phyloP scores from a whole-genome alignment of 2,329 filamentous ascomycete genomes.

The Fusarium transvaalense region DNA sequence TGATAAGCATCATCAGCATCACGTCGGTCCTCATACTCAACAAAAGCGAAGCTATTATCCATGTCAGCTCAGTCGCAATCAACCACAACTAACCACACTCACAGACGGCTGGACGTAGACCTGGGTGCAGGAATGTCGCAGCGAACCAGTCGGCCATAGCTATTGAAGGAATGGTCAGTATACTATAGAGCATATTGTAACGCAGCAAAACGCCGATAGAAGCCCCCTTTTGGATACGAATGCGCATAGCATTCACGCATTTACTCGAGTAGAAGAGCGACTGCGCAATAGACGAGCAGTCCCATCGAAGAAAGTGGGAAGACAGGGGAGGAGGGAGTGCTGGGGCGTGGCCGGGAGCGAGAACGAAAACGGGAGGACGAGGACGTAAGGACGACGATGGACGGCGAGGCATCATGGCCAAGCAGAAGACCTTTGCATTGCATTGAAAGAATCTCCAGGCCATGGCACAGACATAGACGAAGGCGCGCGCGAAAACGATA shows the following conservation, averaged over 20 bases:
- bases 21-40: conserved; percentile 98
- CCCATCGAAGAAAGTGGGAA: conserved; percentile 46
- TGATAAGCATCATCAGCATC: conserved; percentile 99
- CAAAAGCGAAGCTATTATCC: conserved; percentile 84
- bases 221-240: conserved; percentile 46
- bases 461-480: conserved; percentile 43
- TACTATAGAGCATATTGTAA: conserved; percentile 55
- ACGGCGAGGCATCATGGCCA: conserved; percentile 47
- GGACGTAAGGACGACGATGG: conserved; percentile 48
- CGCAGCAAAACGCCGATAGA: conserved; percentile 42
- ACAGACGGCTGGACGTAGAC: conserved; percentile 95
- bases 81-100: conserved; percentile 60
- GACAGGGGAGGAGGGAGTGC: conserved; percentile 41
- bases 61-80: conserved; percentile 22
- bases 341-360: conserved; percentile 47
- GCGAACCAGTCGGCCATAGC: conserved; percentile 96
- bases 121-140: conserved; percentile 98
- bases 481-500: conserved; percentile 50
- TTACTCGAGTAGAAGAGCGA: conserved; percentile 46
- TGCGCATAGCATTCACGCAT: conserved; percentile 45
- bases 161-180: conserved; percentile 64
- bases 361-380: conserved; percentile 48
- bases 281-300: conserved; percentile 48
- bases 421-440: conserved; percentile 39
- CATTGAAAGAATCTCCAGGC: conserved; percentile 37